Base-by-base conservation (phyloP, 176 grass and related monocot species). In the Canna indica region DNA sequence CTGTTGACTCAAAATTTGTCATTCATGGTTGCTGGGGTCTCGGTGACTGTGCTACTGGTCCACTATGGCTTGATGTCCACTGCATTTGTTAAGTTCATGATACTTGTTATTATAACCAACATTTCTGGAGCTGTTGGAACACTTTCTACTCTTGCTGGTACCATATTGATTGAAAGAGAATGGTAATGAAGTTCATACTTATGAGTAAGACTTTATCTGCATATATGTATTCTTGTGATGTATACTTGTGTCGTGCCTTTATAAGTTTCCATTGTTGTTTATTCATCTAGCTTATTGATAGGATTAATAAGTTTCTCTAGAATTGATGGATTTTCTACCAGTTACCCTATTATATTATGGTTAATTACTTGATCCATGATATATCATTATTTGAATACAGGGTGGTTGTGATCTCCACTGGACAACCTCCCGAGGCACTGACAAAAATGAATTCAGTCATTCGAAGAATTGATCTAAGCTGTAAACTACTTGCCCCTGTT, bases 161-260 rank as follows among this genome's bases (percentile, higher is more conserved):
- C 88, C 26, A 97, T 92, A 47, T 77, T 97, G 67, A 83, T 97
- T 22, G 88, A 97, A 75, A 83, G 88, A 75, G 93, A 96, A 77
- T 91, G 93, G 88, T 96, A 86, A 38, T 34, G 48, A 39, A 34
- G 11, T 36, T 26, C 7, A 29, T 26, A 28, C 56, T 27, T 67
- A 29, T 25, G 42, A 52, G 6, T 38, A 68, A 18, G 12, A 30
- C 25, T 44, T 16, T 46, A 48, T 38, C 5, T n/a, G 17, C 10
- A 20, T 42, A 7, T 15, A 18, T 17, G 32, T 32, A 26, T 11
- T 54, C 30, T 17, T 33, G 7, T 47, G 5, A 67, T 58, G 20
- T 16, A 59, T 44, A 48, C 34, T 29, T 22, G 35, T 25, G 39
- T 66, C 63, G 0, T 66, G 17, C 33, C 10, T 16, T 10, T 59